Evolutionary conservation across 176 grass and related monocot genomes (phyloP), one percentile per base, ranked within the genome.

Genomic region (Carex scoparia): DNA sequence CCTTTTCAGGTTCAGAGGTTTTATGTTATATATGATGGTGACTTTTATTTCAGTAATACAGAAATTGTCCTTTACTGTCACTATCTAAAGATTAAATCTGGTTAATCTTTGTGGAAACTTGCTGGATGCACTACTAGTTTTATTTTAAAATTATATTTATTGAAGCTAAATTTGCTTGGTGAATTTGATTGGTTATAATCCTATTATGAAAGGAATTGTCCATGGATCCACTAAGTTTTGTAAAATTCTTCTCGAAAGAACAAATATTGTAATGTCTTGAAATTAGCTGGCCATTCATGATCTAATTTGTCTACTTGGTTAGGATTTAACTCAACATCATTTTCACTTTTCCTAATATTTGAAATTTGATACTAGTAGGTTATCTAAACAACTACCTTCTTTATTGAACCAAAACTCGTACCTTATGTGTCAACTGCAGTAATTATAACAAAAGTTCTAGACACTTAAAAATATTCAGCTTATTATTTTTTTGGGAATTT

Each of bases 1-100:
- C 28, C 27, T 55, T 78, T 78, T 57, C 10, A 7, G 5, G 2
- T 78, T 78, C 23, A 56, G 12, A 57, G 27, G 8, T 75, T 75
- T 51, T 32, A 10, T 13, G 19, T 74, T 78, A 57, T 55, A 11
- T 78, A 33, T 78, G 73, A 15, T 7, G 53, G 28, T 2, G 51
- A 35, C 28, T 77, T 15, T 55, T 56, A 77, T 77, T 78, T 78
- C 11, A 55, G 4, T 32, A 57, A 33, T 31, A 78, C 15, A 18
- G 42, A 14, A n/a, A 70, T 14, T 18, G 16, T 53, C 18, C n/a
- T 30, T 76, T 56, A 32, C 51, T 57, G 27, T 78, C 28, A 78
- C 44, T 78, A 32, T 57, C 73, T 15, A 57, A 78, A 78, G 73
- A 78, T 51, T 57, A 57, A 78, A 78, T 40, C 73, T 57, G 28